Evolutionary conservation across 257 asterid species (phyloP), one percentile per base, ranked within the genome.

Genomic region (Asclepias syriaca): DNA sequence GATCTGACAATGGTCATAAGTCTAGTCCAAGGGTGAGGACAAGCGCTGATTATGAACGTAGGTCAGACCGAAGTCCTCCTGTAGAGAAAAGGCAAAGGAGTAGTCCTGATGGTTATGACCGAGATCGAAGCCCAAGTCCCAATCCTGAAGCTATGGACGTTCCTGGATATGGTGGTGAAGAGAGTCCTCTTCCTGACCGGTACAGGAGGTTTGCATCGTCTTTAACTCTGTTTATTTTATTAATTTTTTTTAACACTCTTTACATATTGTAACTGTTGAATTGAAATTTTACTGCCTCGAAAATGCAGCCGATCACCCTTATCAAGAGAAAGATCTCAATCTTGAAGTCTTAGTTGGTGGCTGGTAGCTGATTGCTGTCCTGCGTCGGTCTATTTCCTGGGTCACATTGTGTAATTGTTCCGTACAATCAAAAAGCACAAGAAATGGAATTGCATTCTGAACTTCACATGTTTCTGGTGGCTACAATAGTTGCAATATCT

Each of bases 291-390:
- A 6, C n/a, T 16, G 5, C 22, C 27, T 3, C 50, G 24, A 9
- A 70, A 55, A 78, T 81, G 85, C 92, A 90, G 94, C 70, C 83
- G 72, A 72, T 82, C 92, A 29, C 82, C 92, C 0, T 64, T 74
- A 13, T 79, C 82, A 18, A 73, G 75, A 16, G 87, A 83, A 66
- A 80, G 87, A 72, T 79, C 81, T 58, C 49, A 78, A 61, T 82
- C 83, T 24, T 82, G 72, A 71, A 0, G 56, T 71, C 43, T 69
- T 55, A 69, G 29, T 56, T 63, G 66, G 43, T 43, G 37, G 46
- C 32, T 68, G 74, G 53, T 71, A 19, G 22, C 56, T 1, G 51
- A 19, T 34, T 22, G 57, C 50, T 21, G 48, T 72, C 39, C 48
- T 70, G 39, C 68, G 27, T 63, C 71, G 29, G 14, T 0, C 15